Percentiles rank a stretch among this genome's conserved stretches.
Conservation (phyloP, 345 rosid genomes). For the Moricandia arvensis region DNA sequence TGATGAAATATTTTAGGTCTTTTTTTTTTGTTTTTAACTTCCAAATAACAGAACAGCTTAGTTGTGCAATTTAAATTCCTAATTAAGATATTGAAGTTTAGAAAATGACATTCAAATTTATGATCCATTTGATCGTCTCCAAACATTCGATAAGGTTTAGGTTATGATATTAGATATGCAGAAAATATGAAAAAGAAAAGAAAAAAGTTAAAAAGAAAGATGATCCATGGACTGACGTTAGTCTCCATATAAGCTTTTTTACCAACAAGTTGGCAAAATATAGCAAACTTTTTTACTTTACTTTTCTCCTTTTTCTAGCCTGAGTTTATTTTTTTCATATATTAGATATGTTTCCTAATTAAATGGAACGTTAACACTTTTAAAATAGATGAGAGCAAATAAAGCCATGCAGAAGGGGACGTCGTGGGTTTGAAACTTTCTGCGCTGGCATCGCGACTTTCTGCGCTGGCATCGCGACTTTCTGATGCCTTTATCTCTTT, state of each 20-base stretch:
- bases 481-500: slow-evolving; percentile 22
- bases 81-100: not conserved
- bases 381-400: slow-evolving; percentile 16
- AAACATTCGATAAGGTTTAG: not conserved
- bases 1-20: not conserved
- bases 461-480: slow-evolving; percentile 31
- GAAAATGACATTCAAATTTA: not conserved
- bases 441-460: slow-evolving; percentile 34
- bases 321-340: not conserved
- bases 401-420: slow-evolving; percentile 33
- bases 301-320: not conserved
- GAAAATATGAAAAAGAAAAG: not conserved
- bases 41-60: not conserved
- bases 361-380: slow-evolving; percentile 19
- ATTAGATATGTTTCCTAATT: slow-evolving; percentile 25
- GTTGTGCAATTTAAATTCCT: not conserved
- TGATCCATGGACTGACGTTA: not conserved
- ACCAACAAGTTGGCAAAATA: slow-evolving; percentile 27
- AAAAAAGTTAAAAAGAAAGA: not conserved
- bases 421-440: slow-evolving; percentile 37
- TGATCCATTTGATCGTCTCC: not conserved
- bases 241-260: slow-evolving; percentile 6
- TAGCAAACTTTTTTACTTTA: not conserved
- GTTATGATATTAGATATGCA: not conserved
- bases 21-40: not conserved